Evolutionary conservation across 306 rosid genomes (phyloP), one percentile per base, ranked within the genome.

Genomic region (Vigna trinervia): DNA sequence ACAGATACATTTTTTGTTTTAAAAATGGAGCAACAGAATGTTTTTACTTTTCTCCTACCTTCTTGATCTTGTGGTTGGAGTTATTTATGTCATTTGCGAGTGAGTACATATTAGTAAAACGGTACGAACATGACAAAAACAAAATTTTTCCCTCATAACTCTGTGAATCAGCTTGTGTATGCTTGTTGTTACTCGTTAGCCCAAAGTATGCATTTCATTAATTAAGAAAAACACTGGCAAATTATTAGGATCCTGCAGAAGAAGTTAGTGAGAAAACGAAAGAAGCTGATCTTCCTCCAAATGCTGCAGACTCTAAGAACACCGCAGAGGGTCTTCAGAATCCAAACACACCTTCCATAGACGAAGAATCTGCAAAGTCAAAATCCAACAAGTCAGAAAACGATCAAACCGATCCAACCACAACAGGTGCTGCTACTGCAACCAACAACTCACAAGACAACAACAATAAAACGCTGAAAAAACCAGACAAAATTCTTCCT

Each of bases 401-500:
- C 5, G 89, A 87, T 5, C 80, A 72, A 80, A 84, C 53, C 30
- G 89, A 85, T 41, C 75, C 75, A 45, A 57, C 73, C 78, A 74
- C 46, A 41, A 41, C 12, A 9, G 46, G 2, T 41, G 4, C 79
- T 80, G 46, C 56, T 14, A 15, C 5, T 10, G 4, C 3, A 75
- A 28, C 51, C 58, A 70, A 76, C 58, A 70, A 76, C 74, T 51
- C 56, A 0, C 22, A 2, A 1, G 11, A 51, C 69, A 90, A 41
- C 46, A 41, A 41, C 46, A 41, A 41, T 41, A 41, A 84, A 78
- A 75, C 82, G 45, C 83, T 87, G 82, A 92, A 94, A 81, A 94
- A 92, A 77, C 97, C 98, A 3, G 96, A 95, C 54, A 91, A 95
- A 82, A 75, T 92, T 17, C 82, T 92, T 28, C 91, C 93, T 3